Evolutionary conservation across 495 filamentous ascomycete species (phyloP), one percentile per base, ranked within the genome.

Genomic region (Penicillium egyptiacum): DNA sequence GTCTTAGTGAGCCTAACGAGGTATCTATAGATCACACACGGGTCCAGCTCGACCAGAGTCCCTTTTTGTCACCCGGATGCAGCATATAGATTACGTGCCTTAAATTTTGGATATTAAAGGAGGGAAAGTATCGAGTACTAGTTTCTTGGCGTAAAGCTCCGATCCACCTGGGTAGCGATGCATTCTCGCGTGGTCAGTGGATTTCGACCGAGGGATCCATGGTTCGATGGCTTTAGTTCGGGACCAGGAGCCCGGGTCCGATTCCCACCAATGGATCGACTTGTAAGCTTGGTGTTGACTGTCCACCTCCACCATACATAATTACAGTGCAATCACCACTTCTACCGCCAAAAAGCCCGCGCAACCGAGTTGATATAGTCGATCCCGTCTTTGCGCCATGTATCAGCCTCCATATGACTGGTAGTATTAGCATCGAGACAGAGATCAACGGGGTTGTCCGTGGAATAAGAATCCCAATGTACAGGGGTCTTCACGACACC

Each of bases 361-460:
- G 68, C 68, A 22, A 58, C 56, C 10, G 62, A 64, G 51, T 68
- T 71, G 51, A 74, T 66, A 60, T 67, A 70, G 11, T 65, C 69
- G 31, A 81, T 80, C 47, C 71, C 75, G 49, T 70, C 71, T 45
- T 69, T 66, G 57, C 78, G 74, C 68, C 71, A 82, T 35, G 71
- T 77, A 66, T 81, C 80, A 50, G 66, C 55, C 71, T 80, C 79
- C 60, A 73, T 68, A 59, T 73, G 75, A 42, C 71, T 75, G 45
- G 79, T 77, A 4, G 59, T 71, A 68, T 82, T 82, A 6, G 73
- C 76, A 70, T 80, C 72, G 48, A 75, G 76, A 11, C 81, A 71
- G 20, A 78, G 69, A 60, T 82, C 72, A 56, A 62, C 66, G 16
- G 81, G 79, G 9, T 56, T 63, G 12, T 60, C 49, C 6, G 67